These are phyloP conservation scores for Nothophaeocryptopus gaeumannii DNA, from an alignment of 2,329 filamentous ascomycete species.

Conservation along the genomic window DNA sequence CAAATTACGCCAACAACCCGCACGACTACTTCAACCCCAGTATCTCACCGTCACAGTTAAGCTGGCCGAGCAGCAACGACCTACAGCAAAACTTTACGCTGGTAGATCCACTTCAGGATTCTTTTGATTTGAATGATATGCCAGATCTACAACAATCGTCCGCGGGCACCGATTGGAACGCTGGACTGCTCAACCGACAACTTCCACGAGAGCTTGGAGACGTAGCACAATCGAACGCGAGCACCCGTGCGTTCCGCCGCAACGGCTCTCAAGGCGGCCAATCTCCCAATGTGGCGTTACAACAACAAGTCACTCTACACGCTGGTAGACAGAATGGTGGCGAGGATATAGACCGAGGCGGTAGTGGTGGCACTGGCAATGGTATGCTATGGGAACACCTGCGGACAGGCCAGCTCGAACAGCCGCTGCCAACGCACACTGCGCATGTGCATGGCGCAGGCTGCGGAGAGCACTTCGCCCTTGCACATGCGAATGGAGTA, in stretches of 20 bases:
- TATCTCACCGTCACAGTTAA: conserved; percentile 6
- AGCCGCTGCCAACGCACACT: conserved; percentile 24
- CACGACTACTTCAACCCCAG: conserved; percentile 16
- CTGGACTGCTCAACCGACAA: too few species aligned
- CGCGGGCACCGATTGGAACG: too few species aligned
- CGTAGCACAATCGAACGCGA: too few species aligned
- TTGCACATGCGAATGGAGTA: conserved; percentile 5
- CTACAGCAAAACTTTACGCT: not conserved
- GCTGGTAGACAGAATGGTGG: conserved; percentile 2
- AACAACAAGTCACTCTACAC: not conserved
- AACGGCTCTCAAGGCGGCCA: too few species aligned
- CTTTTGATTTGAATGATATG: too few species aligned
- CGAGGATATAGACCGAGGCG: not conserved
- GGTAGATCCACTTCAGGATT: not conserved
- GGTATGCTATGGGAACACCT: conserved; percentile 24
- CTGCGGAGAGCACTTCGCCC: conserved; percentile 5
- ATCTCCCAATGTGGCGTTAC: not conserved
- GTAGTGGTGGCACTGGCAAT: conserved; percentile 1
- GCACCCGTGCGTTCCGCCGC: too few species aligned
- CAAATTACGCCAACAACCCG: conserved; percentile 1
- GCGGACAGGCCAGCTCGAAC: conserved; percentile 17
- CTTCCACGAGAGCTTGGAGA: too few species aligned
- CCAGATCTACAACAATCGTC: too few species aligned
- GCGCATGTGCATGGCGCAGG: conserved; percentile 20
- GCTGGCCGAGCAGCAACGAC: conserved; percentile 3